A percentile compares a stretch with the other conserved stretches of the same genome.
phyloP scores from a whole-genome alignment of 257 asterid species.

The Solanum pinnatisectum region DNA sequence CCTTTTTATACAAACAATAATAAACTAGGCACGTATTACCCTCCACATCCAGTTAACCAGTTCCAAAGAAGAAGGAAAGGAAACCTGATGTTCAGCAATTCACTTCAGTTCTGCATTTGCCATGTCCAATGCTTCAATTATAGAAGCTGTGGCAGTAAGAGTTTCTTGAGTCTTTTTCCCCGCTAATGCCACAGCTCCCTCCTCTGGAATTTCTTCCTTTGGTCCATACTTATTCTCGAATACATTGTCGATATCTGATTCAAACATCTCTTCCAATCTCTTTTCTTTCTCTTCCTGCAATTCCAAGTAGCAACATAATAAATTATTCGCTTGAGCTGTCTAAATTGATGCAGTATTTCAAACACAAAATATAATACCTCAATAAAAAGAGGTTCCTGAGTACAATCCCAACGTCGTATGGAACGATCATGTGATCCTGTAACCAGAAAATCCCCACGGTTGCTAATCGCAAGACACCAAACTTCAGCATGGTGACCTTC shows the following conservation, averaged over 20 bases:
- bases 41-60: background rate
- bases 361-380: conserved; percentile 38
- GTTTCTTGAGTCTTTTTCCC: conserved; percentile 90
- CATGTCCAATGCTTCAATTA: conserved; percentile 71
- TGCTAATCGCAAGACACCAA: conserved; percentile 84
- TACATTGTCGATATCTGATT: conserved; percentile 54
- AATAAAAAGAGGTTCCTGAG: conserved; percentile 75
- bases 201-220: conserved; percentile 78
- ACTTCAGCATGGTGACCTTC: conserved; percentile 86
- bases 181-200: conserved; percentile 80
- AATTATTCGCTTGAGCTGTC: background rate
- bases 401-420: conserved; percentile 93
- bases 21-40: background rate
- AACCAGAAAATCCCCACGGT: conserved; percentile 74
- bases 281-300: conserved; percentile 92
- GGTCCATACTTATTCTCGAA: conserved; percentile 57
- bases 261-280: conserved; percentile 88
- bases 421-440: conserved; percentile 96
- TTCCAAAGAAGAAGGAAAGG: background rate
- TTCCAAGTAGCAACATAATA: background rate
- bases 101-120: conserved; percentile 73
- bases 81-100: conserved; percentile 62
- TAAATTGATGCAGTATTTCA: background rate
- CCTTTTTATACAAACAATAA: background rate
- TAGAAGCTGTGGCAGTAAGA: conserved; percentile 43